These are phyloP conservation scores for Dactylis glomerata DNA, from an alignment of 176 grass and related monocot species.

Conservation along the genomic window DNA sequence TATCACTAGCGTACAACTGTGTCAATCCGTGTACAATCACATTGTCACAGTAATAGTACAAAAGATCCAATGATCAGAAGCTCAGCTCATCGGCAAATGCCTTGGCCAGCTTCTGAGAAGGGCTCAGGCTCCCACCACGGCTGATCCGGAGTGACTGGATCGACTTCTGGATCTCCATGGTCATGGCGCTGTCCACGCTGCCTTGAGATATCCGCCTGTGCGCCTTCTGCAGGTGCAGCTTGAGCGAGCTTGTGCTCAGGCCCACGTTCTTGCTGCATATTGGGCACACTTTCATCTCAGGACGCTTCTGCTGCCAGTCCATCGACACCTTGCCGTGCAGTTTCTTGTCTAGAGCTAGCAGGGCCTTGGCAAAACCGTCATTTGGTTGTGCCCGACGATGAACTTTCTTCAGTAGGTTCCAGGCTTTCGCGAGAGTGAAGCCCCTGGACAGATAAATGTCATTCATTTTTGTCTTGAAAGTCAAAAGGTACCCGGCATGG, in stretches of 20 bases:
- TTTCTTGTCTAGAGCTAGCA: slow-evolving; percentile 65
- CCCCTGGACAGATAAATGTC: slow-evolving; percentile 39
- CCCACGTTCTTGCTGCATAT: slow-evolving; percentile 83
- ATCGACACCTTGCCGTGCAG: slow-evolving; percentile 84
- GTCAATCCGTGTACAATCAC: not conserved
- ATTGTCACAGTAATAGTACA: not conserved
- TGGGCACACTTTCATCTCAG: slow-evolving; percentile 90
- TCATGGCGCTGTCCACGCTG: slow-evolving; percentile 88
- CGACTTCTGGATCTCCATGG: slow-evolving; percentile 74
- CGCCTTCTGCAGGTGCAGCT: slow-evolving; percentile 87
- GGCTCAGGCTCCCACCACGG: slow-evolving; percentile 67
- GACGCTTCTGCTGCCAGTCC: slow-evolving; percentile 90
- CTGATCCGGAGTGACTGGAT: slow-evolving; percentile 50
- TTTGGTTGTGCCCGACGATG: slow-evolving; percentile 84
- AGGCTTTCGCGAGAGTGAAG: slow-evolving; percentile 68
- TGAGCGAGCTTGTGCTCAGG: slow-evolving; percentile 92
- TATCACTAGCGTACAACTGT: not conserved
- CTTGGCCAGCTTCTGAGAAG: slow-evolving; percentile 59
- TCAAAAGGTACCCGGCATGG: not conserved
- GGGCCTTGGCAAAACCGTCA: slow-evolving; percentile 74
- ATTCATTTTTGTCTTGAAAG: not conserved
- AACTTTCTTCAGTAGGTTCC: slow-evolving; percentile 79
- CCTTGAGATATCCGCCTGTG: slow-evolving; percentile 70
- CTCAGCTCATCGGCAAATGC: slow-evolving; percentile 26
- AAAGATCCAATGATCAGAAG: slow-evolving; percentile 8